A percentile compares a stretch with the other conserved stretches of the same genome.
These are phyloP conservation scores for Apiotrichum sp. DNA, from an alignment of 1,284 basidiomycete genomes.

Conservation along the genomic window DNA sequence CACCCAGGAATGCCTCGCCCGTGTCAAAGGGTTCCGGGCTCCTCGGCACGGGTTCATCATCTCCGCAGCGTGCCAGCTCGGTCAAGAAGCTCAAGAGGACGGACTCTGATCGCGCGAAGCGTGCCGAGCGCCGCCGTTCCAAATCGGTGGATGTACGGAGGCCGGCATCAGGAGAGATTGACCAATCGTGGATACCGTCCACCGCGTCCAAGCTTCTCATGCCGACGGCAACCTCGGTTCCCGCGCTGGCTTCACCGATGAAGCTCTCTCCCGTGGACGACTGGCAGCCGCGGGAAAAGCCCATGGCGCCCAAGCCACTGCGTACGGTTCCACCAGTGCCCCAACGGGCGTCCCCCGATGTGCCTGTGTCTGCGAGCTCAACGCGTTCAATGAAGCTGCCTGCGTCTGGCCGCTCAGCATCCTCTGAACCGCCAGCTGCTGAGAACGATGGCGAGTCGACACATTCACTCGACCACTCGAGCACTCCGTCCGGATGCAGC, in stretches of 20 bases:
- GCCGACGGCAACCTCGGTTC: slow-evolving; percentile 21
- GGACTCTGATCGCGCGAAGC: neutral
- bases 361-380: neutral
- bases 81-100: slow-evolving; percentile 2
- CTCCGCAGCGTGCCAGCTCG: slow-evolving; percentile 1
- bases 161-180: neutral
- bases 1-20: slow-evolving; percentile 14
- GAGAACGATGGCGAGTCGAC: slow-evolving; percentile 10
- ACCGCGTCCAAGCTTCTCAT: slow-evolving; percentile 22
- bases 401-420: no score
- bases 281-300: neutral
- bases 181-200: slow-evolving; percentile 13
- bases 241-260: slow-evolving; percentile 12
- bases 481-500: slow-evolving; percentile 38
- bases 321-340: neutral
- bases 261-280: neutral
- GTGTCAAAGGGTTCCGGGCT: no score
- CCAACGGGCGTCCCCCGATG: neutral
- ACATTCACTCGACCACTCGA: slow-evolving; percentile 31
- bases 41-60: neutral
- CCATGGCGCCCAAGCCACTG: neutral
- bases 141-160: slow-evolving; percentile 13
- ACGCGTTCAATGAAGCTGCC: neutral
- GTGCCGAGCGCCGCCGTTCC: slow-evolving; percentile 11
- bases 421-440: neutral